Percentiles rank a stretch among this genome's conserved stretches.
Evolutionary conservation across 1,284 basidiomycete genomes (phyloP).

Genomic region (Coriolopsis trogii): DNA sequence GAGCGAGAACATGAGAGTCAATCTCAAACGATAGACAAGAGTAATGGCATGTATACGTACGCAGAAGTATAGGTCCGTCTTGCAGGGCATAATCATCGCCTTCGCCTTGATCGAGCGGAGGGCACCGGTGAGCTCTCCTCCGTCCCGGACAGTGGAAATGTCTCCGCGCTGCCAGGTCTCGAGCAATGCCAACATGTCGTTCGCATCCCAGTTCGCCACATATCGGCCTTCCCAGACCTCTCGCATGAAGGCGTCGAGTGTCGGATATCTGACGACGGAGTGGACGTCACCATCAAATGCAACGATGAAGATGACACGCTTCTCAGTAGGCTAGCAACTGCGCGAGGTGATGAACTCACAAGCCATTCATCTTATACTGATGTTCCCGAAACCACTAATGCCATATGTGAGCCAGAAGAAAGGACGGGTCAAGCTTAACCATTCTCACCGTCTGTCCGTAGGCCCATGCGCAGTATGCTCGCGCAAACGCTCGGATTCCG

Average conservation of each 20-base stretch:
- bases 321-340: neutral
- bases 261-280: slow-evolving; percentile 36
- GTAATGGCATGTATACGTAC: slow-evolving; percentile 32
- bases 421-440: neutral
- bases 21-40: neutral
- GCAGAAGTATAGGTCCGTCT: slow-evolving; percentile 63
- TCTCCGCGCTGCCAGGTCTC: slow-evolving; percentile 44
- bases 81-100: slow-evolving; percentile 59
- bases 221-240: slow-evolving; percentile 42
- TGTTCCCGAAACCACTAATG: slow-evolving; percentile 44
- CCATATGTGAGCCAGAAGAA: no score
- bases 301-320: neutral
- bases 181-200: slow-evolving; percentile 42
- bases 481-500: slow-evolving; percentile 39
- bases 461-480: slow-evolving; percentile 42
- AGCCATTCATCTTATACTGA: slow-evolving; percentile 33
- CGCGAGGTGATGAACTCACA: slow-evolving; percentile 25
- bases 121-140: slow-evolving; percentile 26
- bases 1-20: slow-evolving; percentile 1
- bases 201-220: slow-evolving; percentile 42
- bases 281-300: no score
- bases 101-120: slow-evolving; percentile 41
- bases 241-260: slow-evolving; percentile 34
- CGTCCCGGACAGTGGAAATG: slow-evolving; percentile 35
- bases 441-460: slow-evolving; percentile 40